Evolutionary conservation across 768 basidiomycete species (phyloP).

Genomic region (Dentipellis fragilis): DNA sequence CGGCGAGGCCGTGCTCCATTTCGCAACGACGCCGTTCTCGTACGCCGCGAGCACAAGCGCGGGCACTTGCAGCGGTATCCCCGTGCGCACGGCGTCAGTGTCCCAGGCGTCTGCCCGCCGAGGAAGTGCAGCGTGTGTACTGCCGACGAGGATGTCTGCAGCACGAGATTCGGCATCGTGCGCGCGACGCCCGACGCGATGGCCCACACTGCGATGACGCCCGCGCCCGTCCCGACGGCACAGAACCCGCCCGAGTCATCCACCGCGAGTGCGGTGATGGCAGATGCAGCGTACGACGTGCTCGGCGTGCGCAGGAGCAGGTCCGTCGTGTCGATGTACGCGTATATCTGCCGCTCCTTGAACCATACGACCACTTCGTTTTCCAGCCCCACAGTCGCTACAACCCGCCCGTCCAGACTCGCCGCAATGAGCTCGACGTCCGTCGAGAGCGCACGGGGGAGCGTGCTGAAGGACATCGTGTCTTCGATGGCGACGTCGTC

Average conservation of each 20-base stretch:
- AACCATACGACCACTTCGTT: constrained; percentile 73
- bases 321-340: constrained; percentile 41
- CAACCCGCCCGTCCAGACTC: constrained; percentile 53
- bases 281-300: constrained; percentile 36
- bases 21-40: constrained; percentile 46
- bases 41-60: constrained; percentile 26
- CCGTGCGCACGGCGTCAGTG: constrained; percentile 12
- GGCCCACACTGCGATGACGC: constrained; percentile 56
- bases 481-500: constrained; percentile 27
- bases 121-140: constrained; percentile 41
- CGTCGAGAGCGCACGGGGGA: constrained; percentile 72
- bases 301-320: constrained; percentile 39
- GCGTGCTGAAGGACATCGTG: constrained; percentile 48
- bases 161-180: constrained; percentile 30
- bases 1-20: constrained; percentile 34
- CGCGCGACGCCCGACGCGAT: constrained; percentile 31
- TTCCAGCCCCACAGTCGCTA: constrained; percentile 67
- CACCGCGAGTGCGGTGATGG: constrained; percentile 53
- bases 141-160: constrained; percentile 36
- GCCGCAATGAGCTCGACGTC: constrained; percentile 77
- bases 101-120: constrained; percentile 9
- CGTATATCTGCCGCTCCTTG: constrained; percentile 29
- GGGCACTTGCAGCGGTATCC: constrained; percentile 16
- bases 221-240: constrained; percentile 64
- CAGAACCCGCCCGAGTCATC: constrained; percentile 50